phyloP scores from a whole-genome alignment of 169 alveolate species.

The Eimeria maxima region DNA sequence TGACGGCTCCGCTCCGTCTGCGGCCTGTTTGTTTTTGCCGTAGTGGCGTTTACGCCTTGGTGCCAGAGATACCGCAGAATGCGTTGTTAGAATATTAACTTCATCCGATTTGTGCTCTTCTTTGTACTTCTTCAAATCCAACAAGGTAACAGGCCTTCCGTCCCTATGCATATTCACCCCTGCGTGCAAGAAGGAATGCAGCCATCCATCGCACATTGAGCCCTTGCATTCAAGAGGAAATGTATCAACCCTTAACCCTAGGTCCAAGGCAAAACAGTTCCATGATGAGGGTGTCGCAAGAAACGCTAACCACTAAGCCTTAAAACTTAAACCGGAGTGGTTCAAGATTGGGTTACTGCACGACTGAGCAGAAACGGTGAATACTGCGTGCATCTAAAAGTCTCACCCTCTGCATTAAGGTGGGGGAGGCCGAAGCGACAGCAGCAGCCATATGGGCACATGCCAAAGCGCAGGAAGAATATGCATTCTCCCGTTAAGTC shows the following conservation, averaged over 20 bases:
- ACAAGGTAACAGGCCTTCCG: constrained; percentile 5
- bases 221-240: neutral
- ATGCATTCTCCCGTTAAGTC: constrained; percentile 65
- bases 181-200: neutral
- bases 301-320: neutral
- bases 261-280: neutral
- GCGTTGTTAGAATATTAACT: neutral
- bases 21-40: neutral
- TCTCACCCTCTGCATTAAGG: constrained; percentile 61
- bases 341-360: too few relatives aligned
- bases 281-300: too few relatives aligned
- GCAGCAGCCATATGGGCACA: constrained; percentile 77
- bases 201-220: too few relatives aligned
- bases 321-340: neutral
- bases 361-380: too few relatives aligned
- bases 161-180: constrained; percentile 19
- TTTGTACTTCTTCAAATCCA: constrained; percentile 46
- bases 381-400: too few relatives aligned
- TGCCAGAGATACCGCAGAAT: neutral
- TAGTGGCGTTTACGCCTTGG: neutral
- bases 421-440: constrained; percentile 75
- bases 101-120: constrained; percentile 15
- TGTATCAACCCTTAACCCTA: neutral
- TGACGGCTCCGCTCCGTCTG: neutral
- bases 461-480: constrained; percentile 15